A percentile compares a stretch with the other conserved stretches of the same genome.
phyloP scores from a whole-genome alignment of 2,329 filamentous ascomycete species.

The Talaromyces rugulosus region DNA sequence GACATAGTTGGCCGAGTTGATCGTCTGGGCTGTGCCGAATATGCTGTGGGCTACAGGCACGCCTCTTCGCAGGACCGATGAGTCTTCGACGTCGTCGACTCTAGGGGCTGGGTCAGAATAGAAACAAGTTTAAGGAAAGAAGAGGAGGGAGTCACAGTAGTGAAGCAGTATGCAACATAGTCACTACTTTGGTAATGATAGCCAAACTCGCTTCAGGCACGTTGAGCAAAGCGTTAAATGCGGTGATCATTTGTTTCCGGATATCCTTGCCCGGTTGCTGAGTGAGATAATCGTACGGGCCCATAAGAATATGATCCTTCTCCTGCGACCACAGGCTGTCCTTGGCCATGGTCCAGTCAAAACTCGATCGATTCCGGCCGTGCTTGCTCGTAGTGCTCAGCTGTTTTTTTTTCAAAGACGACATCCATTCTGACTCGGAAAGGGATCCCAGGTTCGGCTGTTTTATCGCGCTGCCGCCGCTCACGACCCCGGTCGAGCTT shows the following conservation, averaged over 20 bases:
- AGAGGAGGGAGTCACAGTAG: slow-evolving; percentile 31
- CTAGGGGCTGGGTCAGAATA: slow-evolving; percentile 17
- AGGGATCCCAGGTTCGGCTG: slow-evolving; percentile 50
- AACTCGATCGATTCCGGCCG: slow-evolving; percentile 32
- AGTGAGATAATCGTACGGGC: slow-evolving; percentile 43
- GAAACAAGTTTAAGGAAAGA: not conserved
- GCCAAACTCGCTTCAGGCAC: slow-evolving; percentile 37
- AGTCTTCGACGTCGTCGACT: slow-evolving; percentile 50
- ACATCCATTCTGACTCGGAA: slow-evolving; percentile 60
- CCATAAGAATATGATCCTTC: slow-evolving; percentile 41
- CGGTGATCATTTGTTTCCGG: slow-evolving; percentile 40
- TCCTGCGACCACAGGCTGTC: slow-evolving; percentile 34
- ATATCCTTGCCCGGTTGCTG: slow-evolving; percentile 44
- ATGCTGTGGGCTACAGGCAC: slow-evolving; percentile 47
- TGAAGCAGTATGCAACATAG: slow-evolving; percentile 45
- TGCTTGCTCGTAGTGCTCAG: slow-evolving; percentile 25
- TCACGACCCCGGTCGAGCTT: slow-evolving; percentile 58
- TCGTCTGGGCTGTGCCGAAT: slow-evolving; percentile 49
- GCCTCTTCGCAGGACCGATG: slow-evolving; percentile 45
- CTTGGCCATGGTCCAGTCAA: slow-evolving; percentile 36
- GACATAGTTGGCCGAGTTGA: slow-evolving; percentile 49
- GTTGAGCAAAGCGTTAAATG: slow-evolving; percentile 42
- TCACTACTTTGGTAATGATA: slow-evolving; percentile 41
- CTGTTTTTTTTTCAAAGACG: slow-evolving; percentile 32
- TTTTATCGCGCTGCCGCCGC: slow-evolving; percentile 24